A percentile compares a stretch with the other conserved stretches of the same genome.
Evolutionary conservation across 495 filamentous ascomycete genomes (phyloP).

Genomic region (Pseudoneurospora amorphoporcata): DNA sequence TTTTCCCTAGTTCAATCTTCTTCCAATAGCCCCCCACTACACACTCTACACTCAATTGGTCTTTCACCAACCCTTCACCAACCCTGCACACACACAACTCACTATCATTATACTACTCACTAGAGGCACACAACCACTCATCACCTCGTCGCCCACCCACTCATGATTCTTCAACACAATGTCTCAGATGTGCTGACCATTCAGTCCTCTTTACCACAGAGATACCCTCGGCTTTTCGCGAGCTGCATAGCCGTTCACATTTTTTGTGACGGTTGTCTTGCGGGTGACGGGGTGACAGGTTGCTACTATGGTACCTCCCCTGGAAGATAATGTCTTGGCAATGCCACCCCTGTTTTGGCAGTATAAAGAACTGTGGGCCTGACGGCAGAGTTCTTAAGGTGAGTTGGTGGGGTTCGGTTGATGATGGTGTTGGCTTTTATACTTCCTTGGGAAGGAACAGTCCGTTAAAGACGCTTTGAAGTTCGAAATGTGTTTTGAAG

Average conservation of each 20-base stretch:
- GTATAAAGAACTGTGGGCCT: neutral
- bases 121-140: neutral
- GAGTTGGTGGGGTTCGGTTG: neutral
- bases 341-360: neutral
- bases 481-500: neutral
- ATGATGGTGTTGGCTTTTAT: neutral
- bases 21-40: neutral
- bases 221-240: conserved; percentile 6
- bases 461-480: neutral
- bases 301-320: neutral
- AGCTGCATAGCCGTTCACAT: conserved; percentile 19
- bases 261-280: neutral
- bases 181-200: neutral
- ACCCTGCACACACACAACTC: neutral
- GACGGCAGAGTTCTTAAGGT: neutral
- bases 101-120: neutral
- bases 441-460: neutral
- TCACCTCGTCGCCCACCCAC: neutral
- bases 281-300: neutral
- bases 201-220: neutral
- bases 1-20: neutral
- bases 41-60: neutral
- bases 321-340: neutral
- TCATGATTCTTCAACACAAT: neutral
- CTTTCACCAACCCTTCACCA: neutral